phyloP scores from a whole-genome alignment of 106 monocot genomes.

The Dactylorhiza incarnata region DNA sequence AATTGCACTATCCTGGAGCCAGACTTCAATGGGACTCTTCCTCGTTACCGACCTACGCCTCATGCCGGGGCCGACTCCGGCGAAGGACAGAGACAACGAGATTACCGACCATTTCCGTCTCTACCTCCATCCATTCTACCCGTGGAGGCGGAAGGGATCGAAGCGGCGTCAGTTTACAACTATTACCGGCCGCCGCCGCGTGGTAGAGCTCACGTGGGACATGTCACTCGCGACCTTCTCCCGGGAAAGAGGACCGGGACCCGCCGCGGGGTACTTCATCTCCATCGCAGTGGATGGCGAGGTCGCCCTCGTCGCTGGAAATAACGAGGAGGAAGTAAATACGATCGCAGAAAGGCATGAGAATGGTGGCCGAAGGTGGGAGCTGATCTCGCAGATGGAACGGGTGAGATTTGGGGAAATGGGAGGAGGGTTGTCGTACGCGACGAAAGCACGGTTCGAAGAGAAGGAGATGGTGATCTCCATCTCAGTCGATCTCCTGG shows the following conservation, averaged over 20 bases:
- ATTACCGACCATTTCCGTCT: conserved; percentile 2
- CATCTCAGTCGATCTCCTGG: background rate
- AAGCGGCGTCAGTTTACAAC: background rate
- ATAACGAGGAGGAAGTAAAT: background rate
- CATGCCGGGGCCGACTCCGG: background rate
- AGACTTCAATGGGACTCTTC: background rate
- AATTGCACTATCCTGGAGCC: background rate
- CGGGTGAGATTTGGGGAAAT: conserved; percentile 2
- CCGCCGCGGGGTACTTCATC: background rate
- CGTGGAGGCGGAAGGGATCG: conserved; percentile 7
- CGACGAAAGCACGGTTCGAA: background rate
- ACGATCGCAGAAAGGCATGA: background rate
- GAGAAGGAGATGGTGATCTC: conserved; percentile 2
- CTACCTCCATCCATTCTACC: background rate
- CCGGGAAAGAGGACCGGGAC: background rate
- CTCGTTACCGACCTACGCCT: background rate
- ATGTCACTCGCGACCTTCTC: background rate
- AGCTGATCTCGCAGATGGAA: conserved; percentile 4
- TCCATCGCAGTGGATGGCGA: background rate
- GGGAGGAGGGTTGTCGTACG: background rate
- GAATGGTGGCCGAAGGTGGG: background rate
- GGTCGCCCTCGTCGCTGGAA: background rate
- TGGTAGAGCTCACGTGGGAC: conserved; percentile 2
- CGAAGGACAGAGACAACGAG: background rate
- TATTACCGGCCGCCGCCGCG: background rate